Conservation (phyloP, 768 basidiomycete genomes). For the Mycena metata region DNA sequence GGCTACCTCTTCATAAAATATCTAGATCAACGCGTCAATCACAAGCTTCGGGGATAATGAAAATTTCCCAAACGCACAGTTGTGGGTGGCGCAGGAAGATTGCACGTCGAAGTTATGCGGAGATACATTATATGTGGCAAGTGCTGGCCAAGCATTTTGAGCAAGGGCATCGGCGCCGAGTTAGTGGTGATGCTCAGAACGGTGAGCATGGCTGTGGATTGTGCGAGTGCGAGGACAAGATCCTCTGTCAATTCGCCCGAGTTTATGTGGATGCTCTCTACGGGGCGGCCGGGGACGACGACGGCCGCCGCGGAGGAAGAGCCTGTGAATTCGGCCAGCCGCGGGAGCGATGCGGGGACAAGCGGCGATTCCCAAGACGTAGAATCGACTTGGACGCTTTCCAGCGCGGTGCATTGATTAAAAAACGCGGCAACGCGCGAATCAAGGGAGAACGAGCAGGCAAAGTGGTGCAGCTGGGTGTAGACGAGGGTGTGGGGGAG, state of each 20-base stretch:
- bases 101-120: conserved; percentile 72
- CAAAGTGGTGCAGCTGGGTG: conserved; percentile 66
- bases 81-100: conserved; percentile 63
- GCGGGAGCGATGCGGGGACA: conserved; percentile 55
- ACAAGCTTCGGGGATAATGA: conserved; percentile 33
- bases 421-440: conserved; percentile 71
- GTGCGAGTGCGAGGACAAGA: conserved; percentile 64
- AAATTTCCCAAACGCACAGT: conserved; percentile 57
- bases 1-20: conserved; percentile 74
- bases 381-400: conserved; percentile 65
- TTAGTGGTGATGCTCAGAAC: conserved; percentile 73
- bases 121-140: conserved; percentile 76
- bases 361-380: conserved; percentile 52
- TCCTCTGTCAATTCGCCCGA: conserved; percentile 72
- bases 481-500: conserved; percentile 55
- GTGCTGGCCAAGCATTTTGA: conserved; percentile 66
- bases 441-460: conserved; percentile 75
- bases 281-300: conserved; percentile 76
- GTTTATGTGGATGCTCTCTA: conserved; percentile 72
- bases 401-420: conserved; percentile 64
- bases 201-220: conserved; percentile 63
- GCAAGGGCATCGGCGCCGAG: conserved; percentile 68
- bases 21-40: conserved; percentile 51
- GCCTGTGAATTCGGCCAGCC: conserved; percentile 71
- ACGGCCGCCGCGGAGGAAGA: conserved; percentile 66